A percentile compares a stretch with the other conserved stretches of the same genome.
phyloP scores from a whole-genome alignment of 768 basidiomycete species.

The Boletus vermiculosoides region DNA sequence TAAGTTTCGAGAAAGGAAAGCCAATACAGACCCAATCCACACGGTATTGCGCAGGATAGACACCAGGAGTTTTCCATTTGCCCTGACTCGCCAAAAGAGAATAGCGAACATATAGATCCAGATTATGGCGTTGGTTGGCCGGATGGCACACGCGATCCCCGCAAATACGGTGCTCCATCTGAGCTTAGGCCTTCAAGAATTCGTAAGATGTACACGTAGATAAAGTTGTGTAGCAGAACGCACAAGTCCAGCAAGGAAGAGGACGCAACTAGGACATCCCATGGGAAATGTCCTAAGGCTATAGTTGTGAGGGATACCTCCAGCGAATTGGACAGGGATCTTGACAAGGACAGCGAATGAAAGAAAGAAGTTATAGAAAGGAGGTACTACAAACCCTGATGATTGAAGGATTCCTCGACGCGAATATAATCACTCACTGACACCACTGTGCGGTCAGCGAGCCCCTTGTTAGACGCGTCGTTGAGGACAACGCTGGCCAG shows the following conservation, averaged over 20 bases:
- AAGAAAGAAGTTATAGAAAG: constrained; percentile 87
- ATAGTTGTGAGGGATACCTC: constrained; percentile 83
- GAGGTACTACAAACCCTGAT: constrained; percentile 51
- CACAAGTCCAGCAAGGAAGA: constrained; percentile 19
- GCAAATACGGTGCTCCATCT: constrained; percentile 53
- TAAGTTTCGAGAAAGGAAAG: constrained; percentile 1
- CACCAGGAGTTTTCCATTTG: constrained; percentile 30
- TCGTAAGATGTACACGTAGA: constrained; percentile 25
- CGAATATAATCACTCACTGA: constrained; percentile 52
- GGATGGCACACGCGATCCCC: constrained; percentile 73
- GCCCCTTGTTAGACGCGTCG: constrained; percentile 38
- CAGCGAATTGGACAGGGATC: constrained; percentile 89
- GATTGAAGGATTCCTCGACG: background rate
- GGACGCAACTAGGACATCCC: constrained; percentile 45
- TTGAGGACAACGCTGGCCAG: constrained; percentile 62
- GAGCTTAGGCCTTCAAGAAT: constrained; percentile 34
- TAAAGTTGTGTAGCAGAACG: background rate
- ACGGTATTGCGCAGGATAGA: constrained; percentile 40
- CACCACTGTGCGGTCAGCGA: constrained; percentile 37
- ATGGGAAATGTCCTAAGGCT: constrained; percentile 78
- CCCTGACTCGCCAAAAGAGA: constrained; percentile 54
- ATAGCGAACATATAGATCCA: constrained; percentile 72
- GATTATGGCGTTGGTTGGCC: constrained; percentile 87
- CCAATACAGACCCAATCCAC: constrained; percentile 44
- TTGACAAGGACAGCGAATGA: constrained; percentile 76